Evolutionary conservation across 2,329 filamentous ascomycete species (phyloP).

Genomic region (Claviceps cyperi): DNA sequence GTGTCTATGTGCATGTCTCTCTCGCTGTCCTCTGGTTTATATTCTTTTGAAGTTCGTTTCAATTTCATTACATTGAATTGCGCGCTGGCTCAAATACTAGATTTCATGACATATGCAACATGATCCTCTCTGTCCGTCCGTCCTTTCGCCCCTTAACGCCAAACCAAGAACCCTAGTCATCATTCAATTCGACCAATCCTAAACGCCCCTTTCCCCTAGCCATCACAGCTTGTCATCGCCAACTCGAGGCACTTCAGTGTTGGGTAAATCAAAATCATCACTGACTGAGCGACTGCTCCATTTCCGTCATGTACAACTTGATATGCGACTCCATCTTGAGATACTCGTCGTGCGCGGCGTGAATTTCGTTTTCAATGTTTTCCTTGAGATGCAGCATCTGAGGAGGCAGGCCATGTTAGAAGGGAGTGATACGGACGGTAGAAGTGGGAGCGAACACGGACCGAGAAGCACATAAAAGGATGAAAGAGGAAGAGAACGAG

Average conservation of each 20-base stretch:
- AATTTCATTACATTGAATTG: too few species aligned
- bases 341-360: conserved; percentile 83
- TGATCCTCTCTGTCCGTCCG: neutral
- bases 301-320: conserved; percentile 94
- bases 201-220: neutral
- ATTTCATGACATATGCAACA: neutral
- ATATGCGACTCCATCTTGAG: conserved; percentile 96
- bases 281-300: conserved; percentile 66
- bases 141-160: conserved; percentile 20
- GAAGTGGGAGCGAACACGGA: too few species aligned
- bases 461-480: neutral
- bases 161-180: neutral
- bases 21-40: neutral
- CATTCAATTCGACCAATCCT: neutral
- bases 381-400: conserved; percentile 97
- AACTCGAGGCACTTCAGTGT: neutral
- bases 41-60: too few species aligned
- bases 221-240: neutral
- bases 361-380: conserved; percentile 89
- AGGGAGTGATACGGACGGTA: too few species aligned
- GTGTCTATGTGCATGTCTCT: too few species aligned
- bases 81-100: neutral
- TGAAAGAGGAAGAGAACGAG: neutral
- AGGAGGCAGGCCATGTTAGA: neutral
- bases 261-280: conserved; percentile 4